These are phyloP conservation scores for Solanum lycopersicoides DNA, from an alignment of 257 asterid species.

Conservation along the genomic window DNA sequence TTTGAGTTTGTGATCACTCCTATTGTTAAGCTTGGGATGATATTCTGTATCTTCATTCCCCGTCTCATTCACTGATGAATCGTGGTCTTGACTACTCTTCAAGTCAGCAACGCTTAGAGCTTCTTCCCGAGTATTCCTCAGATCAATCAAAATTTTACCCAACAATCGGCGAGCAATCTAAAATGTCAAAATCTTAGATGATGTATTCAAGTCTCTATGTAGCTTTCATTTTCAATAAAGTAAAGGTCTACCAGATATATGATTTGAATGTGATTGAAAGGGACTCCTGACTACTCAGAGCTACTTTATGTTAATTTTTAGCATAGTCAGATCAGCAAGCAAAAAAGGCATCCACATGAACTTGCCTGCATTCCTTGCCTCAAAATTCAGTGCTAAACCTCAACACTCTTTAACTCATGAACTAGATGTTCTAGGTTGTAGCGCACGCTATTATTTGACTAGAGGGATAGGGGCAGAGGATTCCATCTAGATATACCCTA, in stretches of 20 bases:
- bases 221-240: neutral
- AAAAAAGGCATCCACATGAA: neutral
- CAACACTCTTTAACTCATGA: neutral
- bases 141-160: constrained; percentile 83
- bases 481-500: neutral
- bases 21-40: constrained; percentile 30
- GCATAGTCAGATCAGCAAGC: neutral
- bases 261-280: neutral
- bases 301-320: neutral
- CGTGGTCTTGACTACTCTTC: constrained; percentile 48
- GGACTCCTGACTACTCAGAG: neutral
- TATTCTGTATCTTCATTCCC: neutral
- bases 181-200: constrained; percentile 1
- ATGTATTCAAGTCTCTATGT: neutral
- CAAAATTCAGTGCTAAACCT: neutral
- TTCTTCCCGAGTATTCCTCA: constrained; percentile 85
- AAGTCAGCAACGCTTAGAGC: constrained; percentile 76
- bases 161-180: constrained; percentile 88
- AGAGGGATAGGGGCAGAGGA: neutral
- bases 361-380: neutral
- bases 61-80: constrained; percentile 14
- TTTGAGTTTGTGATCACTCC: constrained; percentile 39
- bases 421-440: neutral
- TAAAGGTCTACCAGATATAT: neutral
- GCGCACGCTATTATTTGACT: neutral